Evolutionary conservation across 176 grass and related monocot species (phyloP).

Genomic region (Zea mays): DNA sequence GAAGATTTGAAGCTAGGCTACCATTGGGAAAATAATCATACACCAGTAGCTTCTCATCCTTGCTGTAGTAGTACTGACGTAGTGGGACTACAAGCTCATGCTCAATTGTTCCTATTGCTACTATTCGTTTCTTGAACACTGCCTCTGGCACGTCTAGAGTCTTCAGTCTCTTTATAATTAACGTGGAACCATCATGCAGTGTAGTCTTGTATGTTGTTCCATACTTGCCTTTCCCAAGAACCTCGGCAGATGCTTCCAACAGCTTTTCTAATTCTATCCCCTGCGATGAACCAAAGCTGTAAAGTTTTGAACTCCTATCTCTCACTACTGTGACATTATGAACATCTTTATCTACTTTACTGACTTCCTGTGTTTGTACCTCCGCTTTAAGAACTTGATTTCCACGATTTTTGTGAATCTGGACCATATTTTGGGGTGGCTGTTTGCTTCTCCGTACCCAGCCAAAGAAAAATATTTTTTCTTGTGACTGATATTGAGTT

Average conservation of each 20-base stretch:
- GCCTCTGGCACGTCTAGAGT: background rate
- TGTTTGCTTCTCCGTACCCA: background rate
- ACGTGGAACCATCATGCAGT: background rate
- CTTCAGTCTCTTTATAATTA: background rate
- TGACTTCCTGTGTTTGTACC: background rate
- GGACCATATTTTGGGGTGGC: background rate
- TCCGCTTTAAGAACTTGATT: background rate
- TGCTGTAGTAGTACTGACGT: background rate
- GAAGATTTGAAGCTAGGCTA: conserved; percentile 6
- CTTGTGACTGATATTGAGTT: background rate
- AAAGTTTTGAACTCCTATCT: background rate
- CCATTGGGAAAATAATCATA: background rate
- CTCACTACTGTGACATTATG: background rate
- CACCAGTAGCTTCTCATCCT: background rate
- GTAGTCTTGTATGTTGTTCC: background rate
- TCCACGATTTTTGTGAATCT: background rate
- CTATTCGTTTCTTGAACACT: background rate
- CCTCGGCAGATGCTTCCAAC: no score
- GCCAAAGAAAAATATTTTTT: background rate
- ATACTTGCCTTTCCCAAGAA: background rate
- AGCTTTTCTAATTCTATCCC: background rate
- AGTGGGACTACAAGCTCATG: conserved; percentile 7
- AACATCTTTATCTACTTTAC: background rate
- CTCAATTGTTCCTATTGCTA: conserved; percentile 5
- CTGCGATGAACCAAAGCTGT: background rate